A percentile compares a stretch with the other conserved stretches of the same genome.
Evolutionary conservation across 106 monocot genomes (phyloP).

Genomic region (Hemerocallis citrina): DNA sequence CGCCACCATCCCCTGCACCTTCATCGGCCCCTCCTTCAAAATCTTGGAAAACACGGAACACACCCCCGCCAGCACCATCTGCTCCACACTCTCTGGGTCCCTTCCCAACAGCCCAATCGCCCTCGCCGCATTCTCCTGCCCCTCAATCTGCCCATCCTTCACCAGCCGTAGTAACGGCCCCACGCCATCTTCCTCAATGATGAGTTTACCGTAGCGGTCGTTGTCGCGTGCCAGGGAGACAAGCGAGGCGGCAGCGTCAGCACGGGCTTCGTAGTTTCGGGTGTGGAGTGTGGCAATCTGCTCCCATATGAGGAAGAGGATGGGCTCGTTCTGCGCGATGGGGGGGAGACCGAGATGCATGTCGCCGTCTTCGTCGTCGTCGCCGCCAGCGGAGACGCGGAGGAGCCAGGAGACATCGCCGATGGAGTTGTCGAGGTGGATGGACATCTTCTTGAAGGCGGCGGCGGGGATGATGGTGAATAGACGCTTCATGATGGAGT

Average conservation of each 20-base stretch:
- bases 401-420: slow-evolving; percentile 72
- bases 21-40: slow-evolving; percentile 67
- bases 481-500: not conserved
- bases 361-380: slow-evolving; percentile 56
- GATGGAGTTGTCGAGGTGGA: slow-evolving; percentile 1
- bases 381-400: slow-evolving; percentile 46
- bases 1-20: slow-evolving; percentile 63
- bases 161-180: slow-evolving; percentile 63
- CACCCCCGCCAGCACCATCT: slow-evolving; percentile 68
- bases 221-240: slow-evolving; percentile 85
- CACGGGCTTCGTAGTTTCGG: slow-evolving; percentile 46
- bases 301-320: slow-evolving; percentile 90
- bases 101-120: slow-evolving; percentile 72
- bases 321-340: slow-evolving; percentile 95
- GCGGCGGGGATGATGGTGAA: slow-evolving; percentile 27
- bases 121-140: slow-evolving; percentile 66
- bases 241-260: slow-evolving; percentile 74
- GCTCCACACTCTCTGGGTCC: slow-evolving; percentile 70
- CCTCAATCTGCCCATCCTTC: slow-evolving; percentile 75
- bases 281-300: slow-evolving; percentile 81
- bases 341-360: slow-evolving; percentile 78
- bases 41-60: slow-evolving; percentile 71
- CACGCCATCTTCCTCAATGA: slow-evolving; percentile 88
- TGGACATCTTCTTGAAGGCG: slow-evolving; percentile 19
- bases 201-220: slow-evolving; percentile 76